phyloP scores from a whole-genome alignment of 768 basidiomycete genomes.

The Hemileccinum impolitum region DNA sequence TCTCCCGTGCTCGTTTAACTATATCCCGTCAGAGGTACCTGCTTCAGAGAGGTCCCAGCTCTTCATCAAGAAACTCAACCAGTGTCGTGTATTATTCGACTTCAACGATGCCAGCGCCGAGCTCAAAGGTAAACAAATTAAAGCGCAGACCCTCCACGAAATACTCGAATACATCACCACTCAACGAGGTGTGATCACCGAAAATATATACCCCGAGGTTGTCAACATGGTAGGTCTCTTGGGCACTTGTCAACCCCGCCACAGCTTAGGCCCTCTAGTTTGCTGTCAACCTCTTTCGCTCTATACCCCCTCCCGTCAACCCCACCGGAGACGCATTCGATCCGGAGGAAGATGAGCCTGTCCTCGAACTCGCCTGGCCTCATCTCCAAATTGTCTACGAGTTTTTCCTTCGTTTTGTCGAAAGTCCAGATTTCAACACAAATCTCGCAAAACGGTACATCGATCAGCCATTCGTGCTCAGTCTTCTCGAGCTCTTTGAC shows the following conservation, averaged over 20 bases:
- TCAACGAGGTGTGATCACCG: conserved; percentile 93
- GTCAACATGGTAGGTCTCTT: conserved; percentile 81
- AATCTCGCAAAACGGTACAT: conserved; percentile 97
- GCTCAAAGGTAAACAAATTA: conserved; percentile 96
- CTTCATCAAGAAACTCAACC: conserved; percentile 92
- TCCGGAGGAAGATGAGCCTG: conserved; percentile 99
- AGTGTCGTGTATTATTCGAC: conserved; percentile 96
- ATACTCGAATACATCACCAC: conserved; percentile 99
- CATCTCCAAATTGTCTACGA: conserved; percentile 99
- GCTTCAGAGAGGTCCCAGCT: conserved; percentile 84
- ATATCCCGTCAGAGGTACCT: conserved; percentile 65
- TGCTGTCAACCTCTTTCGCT: conserved; percentile 96
- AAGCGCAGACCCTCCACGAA: conserved; percentile 95
- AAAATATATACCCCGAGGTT: conserved; percentile 97
- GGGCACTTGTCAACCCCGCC: neutral
- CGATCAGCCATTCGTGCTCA: conserved; percentile 93
- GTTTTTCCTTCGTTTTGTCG: conserved; percentile 98
- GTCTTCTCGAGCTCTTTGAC: conserved; percentile 96
- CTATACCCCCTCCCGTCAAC: conserved; percentile 99
- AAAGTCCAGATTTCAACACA: conserved; percentile 97
- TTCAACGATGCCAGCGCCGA: conserved; percentile 98
- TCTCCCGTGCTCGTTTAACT: conserved; percentile 5
- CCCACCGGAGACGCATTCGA: conserved; percentile 98
- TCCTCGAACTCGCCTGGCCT: conserved; percentile 98
- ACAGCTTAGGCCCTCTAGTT: conserved; percentile 54